Base-by-base conservation (phyloP, 192 early-diverging fungal species). In the Entrophospora sp. region DNA sequence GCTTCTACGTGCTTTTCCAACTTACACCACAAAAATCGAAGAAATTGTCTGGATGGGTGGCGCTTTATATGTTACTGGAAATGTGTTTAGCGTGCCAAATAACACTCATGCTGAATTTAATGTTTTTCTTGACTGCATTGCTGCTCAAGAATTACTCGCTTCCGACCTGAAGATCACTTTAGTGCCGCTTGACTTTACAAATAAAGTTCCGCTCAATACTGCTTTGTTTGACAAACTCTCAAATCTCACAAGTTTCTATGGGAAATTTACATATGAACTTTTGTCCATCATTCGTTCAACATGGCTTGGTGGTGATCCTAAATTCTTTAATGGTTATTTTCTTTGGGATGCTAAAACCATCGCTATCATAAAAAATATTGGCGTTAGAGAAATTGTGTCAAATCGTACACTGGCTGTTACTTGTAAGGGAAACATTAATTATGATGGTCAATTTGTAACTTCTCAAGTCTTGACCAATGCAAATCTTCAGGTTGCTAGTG, bases 31-130 rank as follows among this genome's bases (percentile, higher is more conserved):
- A 13, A 62, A 56, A 46, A 77, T 80, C 56, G 67, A 67, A 35
- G 69, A 62, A 12, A 58, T 80, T 42, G 53, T 71, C 1, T 62
- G 74, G 37, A 80, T 80, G 79, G 79, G 75, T 6, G 79, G 79
- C 6, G 69, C 71, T 7, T 40, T 40, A 51, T 68, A 9, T 40
- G 51, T 48, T 0, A 12, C 63, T 5, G 74, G 74, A n/a, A 73
- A 72, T 22, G 35, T 51, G 38, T 40, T 9, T 40, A 40, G 38
- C 38, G 38, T 40, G 38, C 38, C 38, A 40, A 40, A 40, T 12
- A 67, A 53, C 0, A n/a, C 66, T 16, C 67, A 68, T 0, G 62
- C 71, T 10, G 74, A 75, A 36, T 75, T 75, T 38, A 75, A 75
- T 65, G 53, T 75, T 2, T 73, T 31, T 28, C 68, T 59, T 25